phyloP scores from a whole-genome alignment of 1,139 yeast species.

The Candida freyschussii region DNA sequence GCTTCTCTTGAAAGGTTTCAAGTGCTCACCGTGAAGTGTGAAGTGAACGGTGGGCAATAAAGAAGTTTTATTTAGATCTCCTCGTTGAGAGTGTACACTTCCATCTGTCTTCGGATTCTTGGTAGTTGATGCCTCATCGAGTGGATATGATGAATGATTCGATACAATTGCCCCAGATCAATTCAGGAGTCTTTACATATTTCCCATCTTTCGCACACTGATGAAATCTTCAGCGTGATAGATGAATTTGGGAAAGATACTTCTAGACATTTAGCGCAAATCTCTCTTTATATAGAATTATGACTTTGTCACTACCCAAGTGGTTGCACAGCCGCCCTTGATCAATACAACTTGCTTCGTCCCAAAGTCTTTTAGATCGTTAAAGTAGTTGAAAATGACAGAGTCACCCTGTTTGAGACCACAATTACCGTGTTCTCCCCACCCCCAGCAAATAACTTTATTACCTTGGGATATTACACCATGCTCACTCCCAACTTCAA shows the following conservation, averaged over 20 bases:
- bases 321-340: constrained; percentile 45
- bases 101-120: constrained; percentile 8
- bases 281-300: constrained; percentile 8
- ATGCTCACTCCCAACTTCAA: constrained; percentile 81
- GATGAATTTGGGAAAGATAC: constrained; percentile 79
- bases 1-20: constrained; percentile 16
- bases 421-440: constrained; percentile 99
- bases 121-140: background rate
- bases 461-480: constrained; percentile 39
- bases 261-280: constrained; percentile 51
- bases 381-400: constrained; percentile 38
- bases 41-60: constrained; percentile 12
- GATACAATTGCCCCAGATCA: constrained; percentile 65
- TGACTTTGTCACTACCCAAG: constrained; percentile 30
- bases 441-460: constrained; percentile 77
- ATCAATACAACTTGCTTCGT: constrained; percentile 30
- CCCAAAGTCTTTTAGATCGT: constrained; percentile 25
- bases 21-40: constrained; percentile 6
- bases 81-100: constrained; percentile 3
- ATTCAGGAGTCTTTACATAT: constrained; percentile 63
- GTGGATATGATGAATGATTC: constrained; percentile 26
- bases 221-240: constrained; percentile 37
- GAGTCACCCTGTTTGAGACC: constrained; percentile 38
- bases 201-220: constrained; percentile 65
- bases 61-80: constrained; percentile 4